Evolutionary conservation across 108 stramenopile genomes (phyloP).

Genomic region (Hondaea fermentalgiana): DNA sequence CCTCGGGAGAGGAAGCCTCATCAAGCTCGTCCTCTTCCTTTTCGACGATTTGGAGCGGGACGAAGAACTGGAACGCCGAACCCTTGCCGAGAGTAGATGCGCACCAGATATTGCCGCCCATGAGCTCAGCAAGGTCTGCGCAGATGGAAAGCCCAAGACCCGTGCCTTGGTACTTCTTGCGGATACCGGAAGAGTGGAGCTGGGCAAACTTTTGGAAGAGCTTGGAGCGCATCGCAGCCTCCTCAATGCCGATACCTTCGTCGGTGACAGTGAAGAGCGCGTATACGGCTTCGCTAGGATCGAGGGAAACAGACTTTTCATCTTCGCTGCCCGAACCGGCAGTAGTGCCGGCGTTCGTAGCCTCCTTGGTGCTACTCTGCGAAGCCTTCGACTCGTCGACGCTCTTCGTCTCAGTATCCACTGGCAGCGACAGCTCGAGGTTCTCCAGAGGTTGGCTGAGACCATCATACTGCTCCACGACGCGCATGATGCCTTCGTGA

Average conservation of each 20-base stretch:
- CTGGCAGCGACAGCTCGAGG: too few relatives aligned
- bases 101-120: not conserved
- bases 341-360: too few relatives aligned
- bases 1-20: not conserved
- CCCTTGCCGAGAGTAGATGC: not conserved
- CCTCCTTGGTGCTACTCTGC: too few relatives aligned
- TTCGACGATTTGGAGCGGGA: not conserved
- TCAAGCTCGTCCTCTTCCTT: not conserved
- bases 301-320: too few relatives aligned
- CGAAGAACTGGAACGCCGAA: not conserved
- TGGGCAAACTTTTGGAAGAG: conserved; percentile 8
- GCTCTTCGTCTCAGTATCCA: too few relatives aligned
- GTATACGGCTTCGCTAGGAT: not conserved
- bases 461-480: too few relatives aligned
- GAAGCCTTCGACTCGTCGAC: too few relatives aligned
- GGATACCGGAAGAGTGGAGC: not conserved
- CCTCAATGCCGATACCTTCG: not conserved
- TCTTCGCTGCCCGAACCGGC: too few relatives aligned
- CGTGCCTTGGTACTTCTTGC: not conserved
- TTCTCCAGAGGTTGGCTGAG: too few relatives aligned
- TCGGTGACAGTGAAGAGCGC: not conserved
- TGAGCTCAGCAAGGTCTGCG: not conserved
- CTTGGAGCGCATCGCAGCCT: not conserved
- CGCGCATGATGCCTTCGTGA: not conserved
- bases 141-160: conserved; percentile 12